Conservation (phyloP, 805 yeast species). For the Cyberlindnera samutprakarnensis region DNA sequence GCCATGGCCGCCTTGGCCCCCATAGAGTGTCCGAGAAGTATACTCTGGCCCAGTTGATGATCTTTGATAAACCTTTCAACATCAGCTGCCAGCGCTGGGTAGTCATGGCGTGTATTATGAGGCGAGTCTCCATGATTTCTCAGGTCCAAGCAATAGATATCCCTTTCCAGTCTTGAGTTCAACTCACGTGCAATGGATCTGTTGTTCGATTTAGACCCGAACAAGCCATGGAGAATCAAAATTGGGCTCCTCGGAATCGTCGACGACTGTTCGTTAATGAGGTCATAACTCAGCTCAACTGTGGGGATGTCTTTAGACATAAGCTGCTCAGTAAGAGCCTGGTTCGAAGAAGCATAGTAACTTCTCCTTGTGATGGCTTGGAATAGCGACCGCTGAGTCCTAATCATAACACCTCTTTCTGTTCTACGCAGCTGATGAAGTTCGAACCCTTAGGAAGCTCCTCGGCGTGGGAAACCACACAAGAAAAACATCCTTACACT, state of each 20-base stretch:
- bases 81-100: constrained; percentile 77
- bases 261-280: constrained; percentile 26
- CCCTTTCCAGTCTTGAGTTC: constrained; percentile 39
- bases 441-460: too few species aligned
- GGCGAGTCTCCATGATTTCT: constrained; percentile 95
- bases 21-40: constrained; percentile 79
- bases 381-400: too few species aligned
- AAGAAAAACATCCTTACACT: too few species aligned
- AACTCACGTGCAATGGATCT: constrained; percentile 66
- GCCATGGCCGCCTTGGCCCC: constrained; percentile 97
- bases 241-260: constrained; percentile 44
- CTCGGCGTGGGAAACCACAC: too few species aligned
- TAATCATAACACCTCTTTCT: too few species aligned
- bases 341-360: constrained; percentile 1
- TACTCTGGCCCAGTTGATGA: constrained; percentile 36
- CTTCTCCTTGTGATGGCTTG: too few species aligned
- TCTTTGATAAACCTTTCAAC: constrained; percentile 59
- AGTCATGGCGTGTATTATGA: constrained; percentile 61
- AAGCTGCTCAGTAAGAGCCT: constrained; percentile 21
- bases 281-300: constrained; percentile 49
- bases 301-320: constrained; percentile 35
- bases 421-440: too few species aligned
- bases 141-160: constrained; percentile 66
- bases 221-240: constrained; percentile 78
- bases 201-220: constrained; percentile 80